Conservation (phyloP, 1,284 basidiomycete genomes). For the Cryptococcus hybrid region DNA sequence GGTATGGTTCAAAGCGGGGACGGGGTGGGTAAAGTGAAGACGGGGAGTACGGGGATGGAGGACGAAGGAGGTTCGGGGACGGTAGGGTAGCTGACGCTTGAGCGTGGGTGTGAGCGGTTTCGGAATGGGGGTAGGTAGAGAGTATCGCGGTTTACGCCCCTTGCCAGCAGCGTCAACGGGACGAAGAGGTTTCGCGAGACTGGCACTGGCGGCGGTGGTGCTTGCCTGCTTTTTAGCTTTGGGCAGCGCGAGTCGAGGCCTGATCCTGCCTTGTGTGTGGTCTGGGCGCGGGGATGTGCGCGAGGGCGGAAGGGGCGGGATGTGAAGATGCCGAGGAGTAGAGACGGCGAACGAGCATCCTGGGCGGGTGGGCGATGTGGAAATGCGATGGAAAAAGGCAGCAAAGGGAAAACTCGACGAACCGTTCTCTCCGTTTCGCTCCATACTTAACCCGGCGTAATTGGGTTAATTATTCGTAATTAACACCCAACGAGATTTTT, state of each 20-base stretch:
- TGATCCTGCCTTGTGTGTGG: constrained; percentile 8
- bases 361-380: not conserved
- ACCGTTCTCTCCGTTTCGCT: not conserved
- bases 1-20: constrained; percentile 5
- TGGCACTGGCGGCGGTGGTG: not conserved
- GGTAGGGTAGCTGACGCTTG: not conserved
- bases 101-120: not conserved
- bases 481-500: no score
- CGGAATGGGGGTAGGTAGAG: not conserved
- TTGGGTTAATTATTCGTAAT: no score
- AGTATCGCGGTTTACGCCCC: constrained; percentile 1
- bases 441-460: not conserved
- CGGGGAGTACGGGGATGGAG: constrained; percentile 3
- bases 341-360: constrained; percentile 34
- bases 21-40: constrained; percentile 11
- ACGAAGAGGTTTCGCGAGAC: not conserved
- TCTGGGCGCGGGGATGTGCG: constrained; percentile 1
- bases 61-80: not conserved
- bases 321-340: constrained; percentile 30
- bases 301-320: not conserved
- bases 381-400: not conserved
- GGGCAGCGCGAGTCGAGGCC: constrained; percentile 7
- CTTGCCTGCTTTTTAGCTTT: not conserved
- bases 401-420: not conserved
- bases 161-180: not conserved